These are phyloP conservation scores for Metschnikowia koreensis DNA, from an alignment of 805 yeast species.

Conservation along the genomic window DNA sequence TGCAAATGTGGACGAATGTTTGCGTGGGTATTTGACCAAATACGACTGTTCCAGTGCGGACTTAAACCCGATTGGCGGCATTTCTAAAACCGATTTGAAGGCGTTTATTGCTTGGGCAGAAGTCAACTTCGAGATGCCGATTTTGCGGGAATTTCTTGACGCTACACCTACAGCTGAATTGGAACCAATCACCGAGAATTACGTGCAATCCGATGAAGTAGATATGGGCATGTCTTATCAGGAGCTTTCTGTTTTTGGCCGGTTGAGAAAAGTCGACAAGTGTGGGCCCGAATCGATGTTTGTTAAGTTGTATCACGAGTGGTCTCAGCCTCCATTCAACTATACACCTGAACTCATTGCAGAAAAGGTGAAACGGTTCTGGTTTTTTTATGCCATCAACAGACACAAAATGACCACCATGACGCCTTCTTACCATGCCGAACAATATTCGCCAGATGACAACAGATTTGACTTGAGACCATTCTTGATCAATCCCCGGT, in stretches of 20 bases:
- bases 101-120: slow-evolving; percentile 81
- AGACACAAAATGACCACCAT: slow-evolving; percentile 97
- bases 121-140: slow-evolving; percentile 66
- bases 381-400: slow-evolving; percentile 90
- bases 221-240: slow-evolving; percentile 99
- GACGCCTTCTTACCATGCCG: slow-evolving; percentile 97
- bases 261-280: slow-evolving; percentile 84
- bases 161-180: slow-evolving; percentile 98
- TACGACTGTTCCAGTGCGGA: slow-evolving; percentile 98
- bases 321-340: slow-evolving; percentile 70
- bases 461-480: slow-evolving; percentile 95
- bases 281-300: slow-evolving; percentile 98
- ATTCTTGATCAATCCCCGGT: slow-evolving; percentile 86
- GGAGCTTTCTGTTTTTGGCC: slow-evolving; percentile 87
- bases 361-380: slow-evolving; percentile 87
- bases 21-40: slow-evolving; percentile 93
- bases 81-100: slow-evolving; percentile 90
- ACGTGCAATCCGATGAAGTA: slow-evolving; percentile 93
- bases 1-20: slow-evolving; percentile 95
- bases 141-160: slow-evolving; percentile 70
- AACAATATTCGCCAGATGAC: slow-evolving; percentile 97
- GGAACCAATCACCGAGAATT: slow-evolving; percentile 89
- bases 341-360: slow-evolving; percentile 84
- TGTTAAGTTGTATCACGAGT: slow-evolving; percentile 80
- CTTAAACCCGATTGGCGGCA: slow-evolving; percentile 97